Percentiles rank a stretch among this genome's conserved stretches.
phyloP scores from a whole-genome alignment of 2,329 filamentous ascomycete genomes.

The Trichoderma guizhouense region DNA sequence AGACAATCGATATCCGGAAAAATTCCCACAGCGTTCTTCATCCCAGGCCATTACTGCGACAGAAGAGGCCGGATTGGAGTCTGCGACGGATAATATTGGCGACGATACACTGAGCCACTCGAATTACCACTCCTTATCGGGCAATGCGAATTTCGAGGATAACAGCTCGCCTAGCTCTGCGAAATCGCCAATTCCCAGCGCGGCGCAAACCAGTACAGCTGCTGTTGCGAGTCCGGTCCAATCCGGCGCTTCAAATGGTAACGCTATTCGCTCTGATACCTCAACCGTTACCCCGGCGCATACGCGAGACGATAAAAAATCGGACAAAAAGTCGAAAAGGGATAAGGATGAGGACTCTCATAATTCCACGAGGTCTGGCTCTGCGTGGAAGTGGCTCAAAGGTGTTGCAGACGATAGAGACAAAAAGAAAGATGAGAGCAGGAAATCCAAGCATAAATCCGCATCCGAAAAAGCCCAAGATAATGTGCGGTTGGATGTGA shows the following conservation, averaged over 20 bases:
- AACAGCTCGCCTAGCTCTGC: conserved; percentile 1
- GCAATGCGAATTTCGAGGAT: background rate
- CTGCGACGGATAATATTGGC: conserved; percentile 33
- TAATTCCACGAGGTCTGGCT: conserved; percentile 67
- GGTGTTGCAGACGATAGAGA: conserved; percentile 70
- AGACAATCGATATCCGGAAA: conserved; percentile 26
- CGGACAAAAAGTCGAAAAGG: conserved; percentile 72
- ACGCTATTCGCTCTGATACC: conserved; percentile 66
- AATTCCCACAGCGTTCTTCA: conserved; percentile 53
- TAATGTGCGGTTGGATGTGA: conserved; percentile 76
- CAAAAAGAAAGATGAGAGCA: conserved; percentile 58
- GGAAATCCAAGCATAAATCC: conserved; percentile 63
- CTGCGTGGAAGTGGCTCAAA: conserved; percentile 69
- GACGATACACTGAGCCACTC: background rate
- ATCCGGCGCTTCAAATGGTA: conserved; percentile 62
- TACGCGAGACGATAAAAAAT: conserved; percentile 65
- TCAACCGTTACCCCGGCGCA: conserved; percentile 72
- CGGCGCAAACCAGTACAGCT: conserved; percentile 25
- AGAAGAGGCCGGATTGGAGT: conserved; percentile 35
- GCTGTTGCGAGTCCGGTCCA: conserved; percentile 46
- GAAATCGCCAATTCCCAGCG: conserved; percentile 18
- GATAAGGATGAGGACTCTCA: conserved; percentile 61
- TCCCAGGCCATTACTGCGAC: conserved; percentile 40
- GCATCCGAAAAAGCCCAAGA: conserved; percentile 63
- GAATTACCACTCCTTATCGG: background rate